Evolutionary conservation across 371 early-diverging fungal genomes (phyloP).

Genomic region (Quaeritorhiza haematococci): DNA sequence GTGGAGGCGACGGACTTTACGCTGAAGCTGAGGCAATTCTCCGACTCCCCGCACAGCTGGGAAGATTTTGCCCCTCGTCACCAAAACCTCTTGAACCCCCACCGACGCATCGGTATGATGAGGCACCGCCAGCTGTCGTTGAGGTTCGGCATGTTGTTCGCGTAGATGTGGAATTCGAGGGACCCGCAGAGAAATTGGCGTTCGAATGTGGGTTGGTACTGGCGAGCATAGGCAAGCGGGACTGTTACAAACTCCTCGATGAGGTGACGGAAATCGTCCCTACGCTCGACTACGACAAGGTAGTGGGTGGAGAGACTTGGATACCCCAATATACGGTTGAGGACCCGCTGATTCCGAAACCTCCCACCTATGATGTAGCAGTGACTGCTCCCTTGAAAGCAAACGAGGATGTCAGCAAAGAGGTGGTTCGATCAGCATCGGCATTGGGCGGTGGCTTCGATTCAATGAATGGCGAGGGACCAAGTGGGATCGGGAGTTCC

Average conservation of each 20-base stretch:
- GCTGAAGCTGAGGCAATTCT: conserved; percentile 27
- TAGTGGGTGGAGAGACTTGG: conserved; percentile 42
- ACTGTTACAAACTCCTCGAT: conserved; percentile 29
- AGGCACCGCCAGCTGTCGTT: conserved; percentile 7
- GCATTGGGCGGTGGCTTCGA: no score
- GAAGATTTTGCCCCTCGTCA: conserved; percentile 27
- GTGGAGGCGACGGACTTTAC: conserved; percentile 44
- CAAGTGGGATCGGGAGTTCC: no score
- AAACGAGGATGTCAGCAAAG: no score
- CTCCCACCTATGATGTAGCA: no score
- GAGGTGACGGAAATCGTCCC: conserved; percentile 31
- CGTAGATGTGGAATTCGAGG: conserved; percentile 33
- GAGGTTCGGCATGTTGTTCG: conserved; percentile 37
- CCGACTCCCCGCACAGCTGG: conserved; percentile 22
- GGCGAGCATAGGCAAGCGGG: conserved; percentile 26
- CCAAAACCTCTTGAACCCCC: conserved; percentile 12
- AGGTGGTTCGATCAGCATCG: no score
- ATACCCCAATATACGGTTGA: conserved; percentile 31
- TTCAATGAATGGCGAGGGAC: no score
- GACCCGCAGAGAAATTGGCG: conserved; percentile 25
- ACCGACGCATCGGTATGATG: conserved; percentile 1
- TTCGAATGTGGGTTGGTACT: conserved; percentile 35
- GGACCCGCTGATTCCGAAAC: conserved; percentile 27
- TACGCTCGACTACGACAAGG: conserved; percentile 38
- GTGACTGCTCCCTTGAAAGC: no score